A percentile compares a stretch with the other conserved stretches of the same genome.
Evolutionary conservation across 306 rosid genomes (phyloP).

Genomic region (Rosa rugosa): DNA sequence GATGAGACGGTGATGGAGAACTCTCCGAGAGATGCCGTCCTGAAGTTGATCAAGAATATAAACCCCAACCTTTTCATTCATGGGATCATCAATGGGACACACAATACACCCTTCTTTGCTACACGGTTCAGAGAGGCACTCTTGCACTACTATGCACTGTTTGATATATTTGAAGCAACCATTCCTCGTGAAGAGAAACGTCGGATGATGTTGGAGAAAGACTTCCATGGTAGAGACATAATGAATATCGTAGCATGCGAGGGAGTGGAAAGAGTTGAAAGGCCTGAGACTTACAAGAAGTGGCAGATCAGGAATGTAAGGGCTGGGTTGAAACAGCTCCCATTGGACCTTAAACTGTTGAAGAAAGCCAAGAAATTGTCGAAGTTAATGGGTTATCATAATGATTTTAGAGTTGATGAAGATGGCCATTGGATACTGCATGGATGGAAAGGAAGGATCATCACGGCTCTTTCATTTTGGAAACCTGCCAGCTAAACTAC

Average conservation of each 20-base stretch:
- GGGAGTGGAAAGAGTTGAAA: slow-evolving; percentile 33
- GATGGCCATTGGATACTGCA: slow-evolving; percentile 35
- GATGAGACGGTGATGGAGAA: slow-evolving; percentile 20
- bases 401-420: slow-evolving; percentile 22
- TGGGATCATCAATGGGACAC: slow-evolving; percentile 31
- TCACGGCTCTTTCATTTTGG: background rate
- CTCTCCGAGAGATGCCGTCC: slow-evolving; percentile 30
- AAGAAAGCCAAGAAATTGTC: background rate
- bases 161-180: slow-evolving; percentile 28
- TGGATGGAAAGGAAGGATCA: slow-evolving; percentile 32
- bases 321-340: slow-evolving; percentile 33
- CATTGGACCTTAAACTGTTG: slow-evolving; percentile 23
- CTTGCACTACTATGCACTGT: slow-evolving; percentile 22
- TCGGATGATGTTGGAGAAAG: slow-evolving; percentile 28
- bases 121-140: slow-evolving; percentile 28
- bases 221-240: slow-evolving; percentile 14
- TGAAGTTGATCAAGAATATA: slow-evolving; percentile 28
- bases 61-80: slow-evolving; percentile 31
- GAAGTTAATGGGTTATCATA: slow-evolving; percentile 19
- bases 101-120: slow-evolving; percentile 29
- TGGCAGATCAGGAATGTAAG: slow-evolving; percentile 31
- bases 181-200: slow-evolving; percentile 15
- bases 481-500: no score
- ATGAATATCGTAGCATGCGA: slow-evolving; percentile 36
- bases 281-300: slow-evolving; percentile 37